Conservation (phyloP, 1,139 yeast species). For the Arxiozyma heterogenica region DNA sequence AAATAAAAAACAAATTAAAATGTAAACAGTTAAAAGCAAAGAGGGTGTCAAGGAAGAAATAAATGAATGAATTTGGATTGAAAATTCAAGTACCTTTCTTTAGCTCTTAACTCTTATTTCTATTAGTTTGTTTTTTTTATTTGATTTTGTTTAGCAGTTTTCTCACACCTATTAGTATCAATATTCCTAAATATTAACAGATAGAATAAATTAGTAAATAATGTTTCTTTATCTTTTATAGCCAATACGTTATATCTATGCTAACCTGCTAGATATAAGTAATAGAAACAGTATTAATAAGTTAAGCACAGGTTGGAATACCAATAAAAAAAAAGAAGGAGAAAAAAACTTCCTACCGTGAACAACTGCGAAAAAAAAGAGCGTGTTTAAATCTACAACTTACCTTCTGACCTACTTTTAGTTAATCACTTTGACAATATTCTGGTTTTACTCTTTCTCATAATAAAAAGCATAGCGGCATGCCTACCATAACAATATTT, state of each 20-base stretch:
- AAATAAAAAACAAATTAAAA: not conserved
- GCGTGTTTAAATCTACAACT: not conserved
- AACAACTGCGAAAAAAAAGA: too few species aligned
- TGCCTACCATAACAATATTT: too few species aligned
- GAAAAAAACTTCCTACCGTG: not conserved
- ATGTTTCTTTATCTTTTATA: not conserved
- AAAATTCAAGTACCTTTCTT: not conserved
- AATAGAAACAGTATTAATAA: not conserved
- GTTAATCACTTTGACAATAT: too few species aligned
- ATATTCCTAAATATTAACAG: not conserved
- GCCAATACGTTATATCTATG: not conserved
- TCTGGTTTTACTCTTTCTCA: too few species aligned
- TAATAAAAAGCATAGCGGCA: too few species aligned
- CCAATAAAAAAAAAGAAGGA: not conserved
- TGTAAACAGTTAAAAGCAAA: not conserved
- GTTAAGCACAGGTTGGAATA: not conserved
- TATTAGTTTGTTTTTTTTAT: too few species aligned
- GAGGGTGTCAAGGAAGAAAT: not conserved
- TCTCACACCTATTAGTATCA: not conserved
- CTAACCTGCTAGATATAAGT: not conserved
- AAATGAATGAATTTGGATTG: not conserved
- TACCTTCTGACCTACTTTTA: not conserved
- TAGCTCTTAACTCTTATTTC: not conserved
- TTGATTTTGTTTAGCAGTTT: not conserved
- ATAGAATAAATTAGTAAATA: too few species aligned